Evolutionary conservation across 2,329 filamentous ascomycete species (phyloP).

Genomic region (Neocucurbitaria cava): DNA sequence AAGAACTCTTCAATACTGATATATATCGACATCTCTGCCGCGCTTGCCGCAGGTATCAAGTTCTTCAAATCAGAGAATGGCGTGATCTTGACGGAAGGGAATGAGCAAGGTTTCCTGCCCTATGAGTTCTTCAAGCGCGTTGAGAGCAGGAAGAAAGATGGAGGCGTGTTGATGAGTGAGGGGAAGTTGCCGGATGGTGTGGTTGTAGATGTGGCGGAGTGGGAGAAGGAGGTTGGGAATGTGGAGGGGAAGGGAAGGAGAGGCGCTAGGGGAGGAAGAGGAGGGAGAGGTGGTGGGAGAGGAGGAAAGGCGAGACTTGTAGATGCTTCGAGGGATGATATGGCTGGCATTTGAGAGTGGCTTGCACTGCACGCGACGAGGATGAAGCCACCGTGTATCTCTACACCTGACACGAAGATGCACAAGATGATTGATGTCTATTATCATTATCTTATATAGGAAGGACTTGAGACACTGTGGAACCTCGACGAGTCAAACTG

Average conservation of each 20-base stretch:
- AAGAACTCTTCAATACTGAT: constrained; percentile 67
- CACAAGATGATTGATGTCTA: too few relatives aligned
- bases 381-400: too few relatives aligned
- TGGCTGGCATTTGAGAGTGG: constrained; percentile 24
- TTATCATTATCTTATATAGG: too few relatives aligned
- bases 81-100: constrained; percentile 55
- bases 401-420: too few relatives aligned
- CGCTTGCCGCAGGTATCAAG: constrained; percentile 65
- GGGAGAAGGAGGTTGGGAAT: constrained; percentile 42
- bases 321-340: constrained; percentile 32
- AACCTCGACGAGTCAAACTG: too few relatives aligned
- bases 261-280: constrained; percentile 31
- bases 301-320: constrained; percentile 29
- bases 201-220: constrained; percentile 45
- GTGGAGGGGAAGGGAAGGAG: constrained; percentile 26
- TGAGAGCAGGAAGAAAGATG: constrained; percentile 64
- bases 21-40: constrained; percentile 74
- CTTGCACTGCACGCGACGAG: too few relatives aligned
- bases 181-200: constrained; percentile 63
- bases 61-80: constrained; percentile 72
- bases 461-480: too few relatives aligned
- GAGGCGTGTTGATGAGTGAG: constrained; percentile 73
- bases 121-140: constrained; percentile 73
- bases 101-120: constrained; percentile 53
- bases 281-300: constrained; percentile 24